Evolutionary conservation across 192 early-diverging fungal genomes (phyloP), one percentile per base, ranked within the genome.

Genomic region (Anaeromyces robustus): DNA sequence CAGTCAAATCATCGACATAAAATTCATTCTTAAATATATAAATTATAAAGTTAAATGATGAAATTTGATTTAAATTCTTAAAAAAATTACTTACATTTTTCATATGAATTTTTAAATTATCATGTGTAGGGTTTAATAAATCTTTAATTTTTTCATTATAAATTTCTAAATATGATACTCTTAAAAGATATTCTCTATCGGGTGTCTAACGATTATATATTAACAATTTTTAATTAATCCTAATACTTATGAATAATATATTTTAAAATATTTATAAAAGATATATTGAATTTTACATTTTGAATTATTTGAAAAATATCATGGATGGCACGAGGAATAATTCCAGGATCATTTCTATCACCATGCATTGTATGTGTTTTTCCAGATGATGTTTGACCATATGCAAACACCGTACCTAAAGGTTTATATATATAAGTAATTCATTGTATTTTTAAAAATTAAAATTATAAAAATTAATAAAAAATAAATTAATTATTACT

Each of bases 321-420:
- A 4, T 85, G 83, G 30, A 93, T 90, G 11, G 94, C 90, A 34
- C 90, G 87, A 59, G 86, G 87, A 59, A 93, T 94, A 41, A 94
- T 88, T 0, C 94, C 94, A 14, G 88, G 89, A 79, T 92, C 89
- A 29, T 86, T 81, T 30, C 84, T 81, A 77, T 83, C 85, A 34
- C 93, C 94, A 52, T 90, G 86, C 93, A 94, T 94, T 2, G 85
- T 87, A 77, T 88, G 84, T 0, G 97, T 98, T 83, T 99, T 99
- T 77, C 97, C 97, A 14, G 93, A 94, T 12, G 96, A 93, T 14
- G 97, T 99, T 85, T 98, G 96, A 28, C 97, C 97, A 87, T 99
- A 99, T 6, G 97, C 96, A 89, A 99, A 99, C 5, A 99, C 95
- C 5, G 96, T 97, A 31, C 92, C 94, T 93, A 12, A 80, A n/a